These are phyloP conservation scores for Cytospora schulzeri DNA, from an alignment of 2,329 filamentous ascomycete genomes.

Conservation along the genomic window DNA sequence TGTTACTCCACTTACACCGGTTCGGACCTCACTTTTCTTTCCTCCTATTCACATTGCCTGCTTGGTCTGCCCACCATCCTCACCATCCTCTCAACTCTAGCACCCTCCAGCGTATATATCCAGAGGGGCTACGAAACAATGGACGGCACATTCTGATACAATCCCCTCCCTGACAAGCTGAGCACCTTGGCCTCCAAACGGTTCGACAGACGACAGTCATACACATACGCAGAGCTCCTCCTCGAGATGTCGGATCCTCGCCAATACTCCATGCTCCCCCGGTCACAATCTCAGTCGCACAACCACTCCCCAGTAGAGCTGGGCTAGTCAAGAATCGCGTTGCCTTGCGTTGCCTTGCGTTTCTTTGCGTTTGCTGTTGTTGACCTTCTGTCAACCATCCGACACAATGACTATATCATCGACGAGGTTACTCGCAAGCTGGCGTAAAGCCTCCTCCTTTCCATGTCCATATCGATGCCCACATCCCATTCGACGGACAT, in stretches of 20 bases:
- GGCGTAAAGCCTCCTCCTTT: background rate
- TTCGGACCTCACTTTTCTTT: slow-evolving; percentile 1
- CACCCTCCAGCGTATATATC: background rate
- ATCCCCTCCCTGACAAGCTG: too few species aligned
- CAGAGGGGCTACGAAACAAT: background rate
- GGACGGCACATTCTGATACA: background rate
- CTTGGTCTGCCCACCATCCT: background rate
- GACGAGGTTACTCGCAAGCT: slow-evolving; percentile 17
- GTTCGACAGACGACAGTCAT: background rate
- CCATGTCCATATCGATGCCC: background rate
- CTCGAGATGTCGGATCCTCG: slow-evolving; percentile 25
- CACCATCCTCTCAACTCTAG: background rate
- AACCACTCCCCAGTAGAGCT: slow-evolving; percentile 5
- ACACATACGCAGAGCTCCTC: background rate
- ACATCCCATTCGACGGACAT: slow-evolving; percentile 36
- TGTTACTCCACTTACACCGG: background rate
- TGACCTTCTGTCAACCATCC: background rate
- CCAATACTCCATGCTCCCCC: slow-evolving; percentile 4
- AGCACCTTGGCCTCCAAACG: too few species aligned
- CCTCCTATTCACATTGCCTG: too few species aligned
- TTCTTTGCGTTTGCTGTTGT: background rate
- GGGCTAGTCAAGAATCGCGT: background rate
- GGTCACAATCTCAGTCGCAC: slow-evolving; percentile 3
- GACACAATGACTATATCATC: slow-evolving; percentile 16
- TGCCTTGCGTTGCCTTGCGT: background rate